Percentiles rank a stretch among this genome's conserved stretches.
Conservation (phyloP, 2,329 filamentous ascomycete species). For the Fusarium sp. region DNA sequence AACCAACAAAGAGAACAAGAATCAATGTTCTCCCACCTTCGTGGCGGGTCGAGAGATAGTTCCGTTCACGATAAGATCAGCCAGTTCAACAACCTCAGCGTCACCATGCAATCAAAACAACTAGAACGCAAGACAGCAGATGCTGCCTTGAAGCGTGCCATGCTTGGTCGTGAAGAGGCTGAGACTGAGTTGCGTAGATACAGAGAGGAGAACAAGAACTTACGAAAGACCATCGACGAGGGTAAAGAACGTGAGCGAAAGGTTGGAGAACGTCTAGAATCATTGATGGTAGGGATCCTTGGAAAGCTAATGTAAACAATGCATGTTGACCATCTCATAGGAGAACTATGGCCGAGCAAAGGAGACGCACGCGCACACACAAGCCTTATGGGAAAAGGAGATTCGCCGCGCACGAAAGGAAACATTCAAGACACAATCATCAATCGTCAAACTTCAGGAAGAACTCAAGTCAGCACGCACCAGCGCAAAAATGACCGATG, state of each 20-base stretch:
- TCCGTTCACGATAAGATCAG: slow-evolving; percentile 76
- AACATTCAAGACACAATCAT: slow-evolving; percentile 79
- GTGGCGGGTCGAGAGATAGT: slow-evolving; percentile 64
- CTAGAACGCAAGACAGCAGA: slow-evolving; percentile 75
- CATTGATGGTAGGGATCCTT: slow-evolving; percentile 71
- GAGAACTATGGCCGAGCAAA: slow-evolving; percentile 78
- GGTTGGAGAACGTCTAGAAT: slow-evolving; percentile 75
- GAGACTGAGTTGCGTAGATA: slow-evolving; percentile 75
- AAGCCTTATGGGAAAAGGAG: slow-evolving; percentile 80
- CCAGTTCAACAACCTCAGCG: slow-evolving; percentile 77
- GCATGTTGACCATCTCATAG: slow-evolving; percentile 57
- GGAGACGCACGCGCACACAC: slow-evolving; percentile 75
- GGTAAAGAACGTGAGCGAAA: slow-evolving; percentile 74
- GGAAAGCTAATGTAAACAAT: not conserved
- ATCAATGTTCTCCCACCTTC: slow-evolving; percentile 54
- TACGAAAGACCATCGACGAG: slow-evolving; percentile 73
- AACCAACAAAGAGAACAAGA: slow-evolving; percentile 63
- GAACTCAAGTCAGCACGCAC: slow-evolving; percentile 74
- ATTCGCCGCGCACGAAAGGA: slow-evolving; percentile 78
- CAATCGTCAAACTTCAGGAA: slow-evolving; percentile 78
- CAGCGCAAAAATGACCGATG: slow-evolving; percentile 67
- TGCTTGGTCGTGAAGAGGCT: slow-evolving; percentile 77
- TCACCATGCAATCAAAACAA: slow-evolving; percentile 71
- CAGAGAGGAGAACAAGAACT: slow-evolving; percentile 69
- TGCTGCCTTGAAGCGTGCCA: slow-evolving; percentile 74